Evolutionary conservation across 208 protist genomes (phyloP), one percentile per base, ranked within the genome.

Genomic region (Angomonas ambiguus): DNA sequence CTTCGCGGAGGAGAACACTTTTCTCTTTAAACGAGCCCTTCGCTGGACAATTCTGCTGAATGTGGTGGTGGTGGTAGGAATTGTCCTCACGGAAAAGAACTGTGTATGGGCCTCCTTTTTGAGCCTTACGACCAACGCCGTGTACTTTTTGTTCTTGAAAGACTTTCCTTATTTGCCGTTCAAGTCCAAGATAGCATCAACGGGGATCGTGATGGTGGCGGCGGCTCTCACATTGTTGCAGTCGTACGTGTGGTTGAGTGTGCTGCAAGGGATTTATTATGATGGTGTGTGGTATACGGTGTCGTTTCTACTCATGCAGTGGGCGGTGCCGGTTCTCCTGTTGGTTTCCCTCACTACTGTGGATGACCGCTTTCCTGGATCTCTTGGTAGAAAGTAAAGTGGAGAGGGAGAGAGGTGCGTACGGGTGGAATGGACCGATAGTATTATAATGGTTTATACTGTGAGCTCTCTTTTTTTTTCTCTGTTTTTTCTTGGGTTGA

Each of bases 391-490:
- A 45, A 35, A 24, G n/a, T n/a, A n/a, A n/a, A n/a, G n/a, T n/a
- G n/a, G n/a, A n/a, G n/a, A n/a, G n/a, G n/a, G n/a, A n/a, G n/a
- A n/a, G n/a, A n/a, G n/a, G n/a, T n/a, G n/a, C n/a, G n/a, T n/a
- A n/a, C n/a, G n/a, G n/a, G n/a, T n/a, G n/a, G n/a, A n/a, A n/a
- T n/a, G n/a, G n/a, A n/a, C n/a, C 18, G 18, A 48, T 48, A 20
- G 18, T 48, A 48, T 18, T 11, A 18, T 48, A 48, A 11, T 48
- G 11, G 38, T 48, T 48, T 48, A 18, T 11, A 20, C 38, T 18
- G 38, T 48, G 11, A 48, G 11, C 11, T 48, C 18, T 48, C 13
- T 18, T 48, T 71, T 70, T 71, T 69, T 69, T 71, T 51, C 41
- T 68, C 33, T 35, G 10, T 30, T 72, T 72, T 45, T 56, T n/a